Conservation (phyloP, 108 stramenopile species). For the Pelagomonas calceolata region DNA sequence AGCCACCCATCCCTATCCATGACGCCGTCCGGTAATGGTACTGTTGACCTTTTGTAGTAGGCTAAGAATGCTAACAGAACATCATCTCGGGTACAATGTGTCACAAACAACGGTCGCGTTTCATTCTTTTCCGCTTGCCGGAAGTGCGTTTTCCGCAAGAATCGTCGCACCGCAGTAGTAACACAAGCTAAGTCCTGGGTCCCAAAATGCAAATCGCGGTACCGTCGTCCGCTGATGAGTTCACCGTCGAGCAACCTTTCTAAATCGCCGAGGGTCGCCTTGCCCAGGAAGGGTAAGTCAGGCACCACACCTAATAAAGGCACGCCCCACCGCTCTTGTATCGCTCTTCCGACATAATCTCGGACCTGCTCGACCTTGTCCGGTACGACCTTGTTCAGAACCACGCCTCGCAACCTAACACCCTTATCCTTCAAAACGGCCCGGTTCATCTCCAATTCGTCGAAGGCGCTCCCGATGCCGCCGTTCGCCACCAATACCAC, state of each 20-base stretch:
- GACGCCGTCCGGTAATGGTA: constrained; percentile 25
- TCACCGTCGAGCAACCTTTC: constrained; percentile 63
- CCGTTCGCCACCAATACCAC: constrained; percentile 91
- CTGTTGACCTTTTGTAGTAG: constrained; percentile 54
- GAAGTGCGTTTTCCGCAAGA: constrained; percentile 54
- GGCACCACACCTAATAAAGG: constrained; percentile 85
- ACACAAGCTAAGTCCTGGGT: constrained; percentile 70
- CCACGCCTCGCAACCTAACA: constrained; percentile 75
- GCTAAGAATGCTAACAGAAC: constrained; percentile 78
- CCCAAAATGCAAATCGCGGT: constrained; percentile 69
- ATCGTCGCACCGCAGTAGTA: constrained; percentile 66
- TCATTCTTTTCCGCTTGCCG: constrained; percentile 44
- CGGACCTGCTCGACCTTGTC: constrained; percentile 69
- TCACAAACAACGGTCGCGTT: constrained; percentile 72
- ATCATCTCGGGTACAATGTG: constrained; percentile 78
- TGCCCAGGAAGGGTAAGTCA: constrained; percentile 74
- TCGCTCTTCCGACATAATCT: constrained; percentile 32
- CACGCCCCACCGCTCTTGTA: constrained; percentile 63
- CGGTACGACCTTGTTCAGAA: constrained; percentile 88
- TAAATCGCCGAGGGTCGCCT: constrained; percentile 76
- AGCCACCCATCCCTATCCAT: constrained; percentile 46
- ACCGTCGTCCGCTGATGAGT: constrained; percentile 56
- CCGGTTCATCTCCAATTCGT: constrained; percentile 84
- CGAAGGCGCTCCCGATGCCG: constrained; percentile 82
- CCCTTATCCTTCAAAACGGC: constrained; percentile 66